phyloP scores from a whole-genome alignment of 2,329 filamentous ascomycete species.

The Podosphaera aphanis region DNA sequence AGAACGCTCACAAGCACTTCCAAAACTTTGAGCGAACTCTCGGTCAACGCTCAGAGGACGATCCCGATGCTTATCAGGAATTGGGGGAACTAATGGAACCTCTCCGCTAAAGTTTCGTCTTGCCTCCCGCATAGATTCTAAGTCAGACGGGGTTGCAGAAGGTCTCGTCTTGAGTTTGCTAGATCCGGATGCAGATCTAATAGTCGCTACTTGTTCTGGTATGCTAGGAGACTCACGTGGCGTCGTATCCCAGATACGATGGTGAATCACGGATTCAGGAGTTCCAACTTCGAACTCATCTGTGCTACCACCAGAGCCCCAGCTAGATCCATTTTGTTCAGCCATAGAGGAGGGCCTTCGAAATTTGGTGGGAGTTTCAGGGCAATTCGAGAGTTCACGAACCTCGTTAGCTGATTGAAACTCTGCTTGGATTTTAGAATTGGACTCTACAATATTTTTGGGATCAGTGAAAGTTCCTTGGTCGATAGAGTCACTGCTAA shows the following conservation, averaged over 20 bases:
- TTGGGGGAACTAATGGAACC: constrained; percentile 32
- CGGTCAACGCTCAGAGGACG: constrained; percentile 24
- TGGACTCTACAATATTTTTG: background rate
- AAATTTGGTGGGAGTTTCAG: constrained; percentile 13
- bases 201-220: constrained; percentile 65
- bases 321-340: constrained; percentile 39
- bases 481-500: background rate
- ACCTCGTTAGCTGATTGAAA: constrained; percentile 6
- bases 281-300: constrained; percentile 37
- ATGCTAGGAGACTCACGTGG: constrained; percentile 32
- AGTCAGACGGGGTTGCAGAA: constrained; percentile 67
- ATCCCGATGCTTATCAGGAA: constrained; percentile 35
- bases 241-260: constrained; percentile 26
- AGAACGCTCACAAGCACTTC: constrained; percentile 24
- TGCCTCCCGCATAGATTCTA: constrained; percentile 64
- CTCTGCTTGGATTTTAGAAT: background rate
- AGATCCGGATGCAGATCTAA: constrained; percentile 59
- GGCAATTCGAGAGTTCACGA: constrained; percentile 9
- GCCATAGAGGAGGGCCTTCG: constrained; percentile 25
- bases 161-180: constrained; percentile 62
- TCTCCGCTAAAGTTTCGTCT: constrained; percentile 68
- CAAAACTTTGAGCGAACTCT: constrained; percentile 11
- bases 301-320: constrained; percentile 28
- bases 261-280: constrained; percentile 76
- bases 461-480: background rate